These are phyloP conservation scores for Geotrichum candidum DNA, from an alignment of 1,139 yeast species.

Conservation along the genomic window DNA sequence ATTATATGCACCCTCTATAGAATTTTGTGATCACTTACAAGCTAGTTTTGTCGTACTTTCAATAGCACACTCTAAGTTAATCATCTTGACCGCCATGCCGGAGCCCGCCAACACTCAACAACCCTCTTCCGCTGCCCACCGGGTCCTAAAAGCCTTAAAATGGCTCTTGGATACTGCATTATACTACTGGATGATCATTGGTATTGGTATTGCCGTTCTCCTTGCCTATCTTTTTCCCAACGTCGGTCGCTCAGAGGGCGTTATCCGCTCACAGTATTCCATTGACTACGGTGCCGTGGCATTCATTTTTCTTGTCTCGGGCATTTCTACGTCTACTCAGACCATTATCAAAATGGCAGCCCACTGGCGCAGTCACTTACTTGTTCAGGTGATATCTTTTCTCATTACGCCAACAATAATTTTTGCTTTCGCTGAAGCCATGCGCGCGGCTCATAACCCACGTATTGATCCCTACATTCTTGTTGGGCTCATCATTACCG, in stretches of 20 bases:
- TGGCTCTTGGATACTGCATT: conserved; percentile 2
- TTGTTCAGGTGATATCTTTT: conserved; percentile 63
- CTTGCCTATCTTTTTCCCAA: conserved; percentile 73
- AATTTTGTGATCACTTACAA: no score
- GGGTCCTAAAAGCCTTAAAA: neutral
- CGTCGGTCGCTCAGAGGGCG: conserved; percentile 78
- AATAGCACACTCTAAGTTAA: neutral
- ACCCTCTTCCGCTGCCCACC: neutral
- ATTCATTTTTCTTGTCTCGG: conserved; percentile 71
- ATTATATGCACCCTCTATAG: no score
- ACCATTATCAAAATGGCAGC: conserved; percentile 53
- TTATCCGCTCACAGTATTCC: conserved; percentile 64
- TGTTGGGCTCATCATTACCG: conserved; percentile 74
- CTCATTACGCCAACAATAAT: conserved; percentile 69
- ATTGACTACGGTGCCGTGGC: conserved; percentile 87
- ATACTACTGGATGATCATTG: conserved; percentile 64
- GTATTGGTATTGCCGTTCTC: conserved; percentile 64
- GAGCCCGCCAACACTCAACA: neutral
- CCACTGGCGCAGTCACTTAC: conserved; percentile 78
- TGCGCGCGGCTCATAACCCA: conserved; percentile 50
- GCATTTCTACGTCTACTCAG: conserved; percentile 65
- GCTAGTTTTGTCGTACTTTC: no score
- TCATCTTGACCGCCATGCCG: neutral
- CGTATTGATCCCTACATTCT: conserved; percentile 66
- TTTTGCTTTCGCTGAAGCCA: conserved; percentile 67